These are phyloP conservation scores for Platismatia glauca DNA, from an alignment of 495 filamentous ascomycete genomes.

Conservation along the genomic window DNA sequence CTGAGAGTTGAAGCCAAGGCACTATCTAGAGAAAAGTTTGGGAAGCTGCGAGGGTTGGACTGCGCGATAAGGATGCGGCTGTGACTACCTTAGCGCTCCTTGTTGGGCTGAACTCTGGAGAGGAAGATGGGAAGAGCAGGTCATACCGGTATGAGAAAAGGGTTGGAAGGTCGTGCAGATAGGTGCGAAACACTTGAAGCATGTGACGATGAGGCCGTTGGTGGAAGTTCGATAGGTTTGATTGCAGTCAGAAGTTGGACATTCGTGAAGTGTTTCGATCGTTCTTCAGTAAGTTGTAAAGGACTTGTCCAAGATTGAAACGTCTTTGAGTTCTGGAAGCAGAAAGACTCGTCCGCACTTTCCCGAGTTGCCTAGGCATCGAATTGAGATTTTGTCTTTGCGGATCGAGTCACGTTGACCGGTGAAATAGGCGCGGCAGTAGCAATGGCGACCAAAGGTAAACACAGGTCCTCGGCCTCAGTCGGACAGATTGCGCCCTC, in stretches of 20 bases:
- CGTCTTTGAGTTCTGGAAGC: background rate
- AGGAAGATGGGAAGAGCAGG: background rate
- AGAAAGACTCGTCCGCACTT: background rate
- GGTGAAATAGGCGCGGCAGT: background rate
- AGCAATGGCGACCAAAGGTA: background rate
- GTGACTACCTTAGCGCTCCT: too few species aligned
- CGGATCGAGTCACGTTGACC: background rate
- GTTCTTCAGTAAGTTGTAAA: background rate
- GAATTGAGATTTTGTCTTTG: background rate
- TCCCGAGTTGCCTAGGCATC: background rate
- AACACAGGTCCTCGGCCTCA: background rate
- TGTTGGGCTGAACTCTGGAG: too few species aligned
- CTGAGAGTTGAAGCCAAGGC: too few species aligned
- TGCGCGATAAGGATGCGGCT: too few species aligned
- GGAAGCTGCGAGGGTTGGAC: too few species aligned
- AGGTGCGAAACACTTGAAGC: background rate
- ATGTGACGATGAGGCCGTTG: background rate
- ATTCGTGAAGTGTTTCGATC: background rate
- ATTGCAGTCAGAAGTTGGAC: background rate
- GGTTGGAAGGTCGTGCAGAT: background rate
- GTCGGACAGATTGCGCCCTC: background rate
- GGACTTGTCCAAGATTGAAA: too few species aligned
- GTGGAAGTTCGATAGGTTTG: background rate
- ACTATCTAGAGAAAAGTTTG: too few species aligned
- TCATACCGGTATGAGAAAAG: background rate